Evolutionary conservation across 306 rosid genomes (phyloP), one percentile per base, ranked within the genome.

Genomic region (Ochetophila trinervis): DNA sequence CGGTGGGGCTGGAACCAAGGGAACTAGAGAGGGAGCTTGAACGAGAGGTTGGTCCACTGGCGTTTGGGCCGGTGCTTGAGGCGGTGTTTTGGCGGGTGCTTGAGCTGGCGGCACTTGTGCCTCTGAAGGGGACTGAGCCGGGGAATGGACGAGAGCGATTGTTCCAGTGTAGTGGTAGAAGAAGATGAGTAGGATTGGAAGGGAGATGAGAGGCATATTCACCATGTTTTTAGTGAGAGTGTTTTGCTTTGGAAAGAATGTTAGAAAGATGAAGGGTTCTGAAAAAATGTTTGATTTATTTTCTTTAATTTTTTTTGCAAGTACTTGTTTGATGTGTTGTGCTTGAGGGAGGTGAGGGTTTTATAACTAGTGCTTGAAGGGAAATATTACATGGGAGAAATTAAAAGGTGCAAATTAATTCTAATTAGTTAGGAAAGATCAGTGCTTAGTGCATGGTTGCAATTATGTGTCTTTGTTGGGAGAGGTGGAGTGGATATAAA

Each of bases 21-120:
- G 48, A 0, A 76, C 45, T 34, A 57, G 47, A 15, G 78, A 20
- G 5, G 89, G 86, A 34, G 86, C 60, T 65, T 81, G 84, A 55
- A 70, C 66, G 16, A 85, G 70, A 44, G 68, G 69, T 47, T 24
- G 37, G 22, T 40, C 45, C 11, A 47, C 42, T 3, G 30, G 14
- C 1, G 57, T 21, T 23, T 44, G 13, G 0, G 36, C 30, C 15
- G 49, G 63, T 19, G 63, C 48, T 11, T 34, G 48, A 18, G 63
- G 48, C 17, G 22, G 27, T 16, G 48, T 35, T 21, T 40, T 40
- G 10, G 45, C 10, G 10, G 45, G 45, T 9, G 15, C 45, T 52
- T n/a, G n/a, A n/a, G n/a, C n/a, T n/a, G n/a, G n/a, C n/a, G n/a
- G n/a, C n/a, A n/a, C n/a, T n/a, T 17, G 60, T 8, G 27, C 24